Evolutionary conservation across 495 filamentous ascomycete species (phyloP).

Genomic region (Penicillium daleae): DNA sequence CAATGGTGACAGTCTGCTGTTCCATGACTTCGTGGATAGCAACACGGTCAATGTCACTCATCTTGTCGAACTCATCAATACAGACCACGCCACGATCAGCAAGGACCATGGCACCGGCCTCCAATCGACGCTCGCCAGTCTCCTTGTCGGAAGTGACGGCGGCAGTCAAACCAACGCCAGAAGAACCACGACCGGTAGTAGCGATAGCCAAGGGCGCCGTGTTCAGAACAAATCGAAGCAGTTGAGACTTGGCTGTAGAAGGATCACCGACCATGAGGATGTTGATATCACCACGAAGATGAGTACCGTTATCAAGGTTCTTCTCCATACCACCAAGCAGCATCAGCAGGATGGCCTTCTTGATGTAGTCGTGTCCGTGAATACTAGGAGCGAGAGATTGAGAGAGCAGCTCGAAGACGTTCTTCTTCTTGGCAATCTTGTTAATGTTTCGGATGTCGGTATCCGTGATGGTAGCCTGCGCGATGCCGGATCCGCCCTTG

Average conservation of each 20-base stretch:
- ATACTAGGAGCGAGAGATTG: slow-evolving; percentile 98
- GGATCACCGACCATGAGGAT: slow-evolving; percentile 99
- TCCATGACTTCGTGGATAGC: slow-evolving; percentile 99
- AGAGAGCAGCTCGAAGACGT: slow-evolving; percentile 91
- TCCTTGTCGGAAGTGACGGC: slow-evolving; percentile 97
- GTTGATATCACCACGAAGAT: slow-evolving; percentile 98
- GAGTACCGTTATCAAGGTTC: slow-evolving; percentile 96
- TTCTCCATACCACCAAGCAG: slow-evolving; percentile 98
- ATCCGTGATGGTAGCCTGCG: slow-evolving; percentile 91
- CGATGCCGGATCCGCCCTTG: slow-evolving; percentile 93
- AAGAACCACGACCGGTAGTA: slow-evolving; percentile 95
- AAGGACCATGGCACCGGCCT: slow-evolving; percentile 99
- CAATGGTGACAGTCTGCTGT: slow-evolving; percentile 98
- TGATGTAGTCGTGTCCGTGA: slow-evolving; percentile 96
- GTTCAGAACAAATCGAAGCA: slow-evolving; percentile 96
- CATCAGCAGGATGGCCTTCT: slow-evolving; percentile 97
- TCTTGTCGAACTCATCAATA: slow-evolving; percentile 99
- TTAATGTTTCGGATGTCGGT: slow-evolving; percentile 99
- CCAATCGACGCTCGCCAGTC: slow-evolving; percentile 90
- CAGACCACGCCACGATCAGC: slow-evolving; percentile 96
- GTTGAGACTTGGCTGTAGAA: slow-evolving; percentile 97
- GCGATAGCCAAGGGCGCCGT: slow-evolving; percentile 96
- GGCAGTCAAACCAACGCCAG: slow-evolving; percentile 96
- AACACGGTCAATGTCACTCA: slow-evolving; percentile 97
- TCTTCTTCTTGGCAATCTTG: slow-evolving; percentile 93